Conservation (phyloP, 352 stramenopile genomes). For the Globisporangium viniferum region DNA sequence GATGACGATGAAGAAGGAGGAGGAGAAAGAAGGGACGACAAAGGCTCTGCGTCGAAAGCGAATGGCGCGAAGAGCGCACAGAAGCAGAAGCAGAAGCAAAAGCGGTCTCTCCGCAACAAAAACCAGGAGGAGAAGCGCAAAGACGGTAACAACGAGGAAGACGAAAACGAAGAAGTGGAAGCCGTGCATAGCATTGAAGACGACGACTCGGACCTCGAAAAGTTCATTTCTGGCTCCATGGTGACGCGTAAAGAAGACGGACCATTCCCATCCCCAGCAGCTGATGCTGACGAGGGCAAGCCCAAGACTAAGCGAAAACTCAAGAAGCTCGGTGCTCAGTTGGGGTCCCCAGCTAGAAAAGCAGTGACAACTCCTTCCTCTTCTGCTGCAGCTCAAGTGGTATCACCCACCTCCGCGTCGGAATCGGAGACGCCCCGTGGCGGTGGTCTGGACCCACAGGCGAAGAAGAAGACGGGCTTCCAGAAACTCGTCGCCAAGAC, state of each 20-base stretch:
- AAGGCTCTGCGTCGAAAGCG: background rate
- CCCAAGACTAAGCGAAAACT: constrained; percentile 1
- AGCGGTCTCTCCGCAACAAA: background rate
- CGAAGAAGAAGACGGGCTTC: constrained; percentile 50
- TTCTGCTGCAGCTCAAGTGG: background rate
- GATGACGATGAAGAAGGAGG: constrained; percentile 19
- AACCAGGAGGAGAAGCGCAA: constrained; percentile 13
- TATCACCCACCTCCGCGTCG: constrained; percentile 13
- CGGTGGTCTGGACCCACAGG: constrained; percentile 1
- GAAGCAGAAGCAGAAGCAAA: background rate
- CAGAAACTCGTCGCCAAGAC: constrained; percentile 61
- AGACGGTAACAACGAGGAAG: constrained; percentile 1
- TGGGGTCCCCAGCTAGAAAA: background rate
- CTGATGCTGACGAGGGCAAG: background rate
- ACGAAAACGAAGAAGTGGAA: constrained; percentile 12
- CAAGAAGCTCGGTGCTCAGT: constrained; percentile 1
- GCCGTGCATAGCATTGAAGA: constrained; percentile 10
- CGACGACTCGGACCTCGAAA: constrained; percentile 28
- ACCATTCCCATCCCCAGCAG: background rate
- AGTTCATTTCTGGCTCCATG: constrained; percentile 25
- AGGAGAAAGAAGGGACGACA: constrained; percentile 13
- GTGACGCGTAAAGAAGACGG: constrained; percentile 2
- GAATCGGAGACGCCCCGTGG: constrained; percentile 18
- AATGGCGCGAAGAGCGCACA: background rate
- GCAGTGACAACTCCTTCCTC: background rate